phyloP scores from a whole-genome alignment of 2,329 filamentous ascomycete genomes.

The Calonectria pseudoturangicola region DNA sequence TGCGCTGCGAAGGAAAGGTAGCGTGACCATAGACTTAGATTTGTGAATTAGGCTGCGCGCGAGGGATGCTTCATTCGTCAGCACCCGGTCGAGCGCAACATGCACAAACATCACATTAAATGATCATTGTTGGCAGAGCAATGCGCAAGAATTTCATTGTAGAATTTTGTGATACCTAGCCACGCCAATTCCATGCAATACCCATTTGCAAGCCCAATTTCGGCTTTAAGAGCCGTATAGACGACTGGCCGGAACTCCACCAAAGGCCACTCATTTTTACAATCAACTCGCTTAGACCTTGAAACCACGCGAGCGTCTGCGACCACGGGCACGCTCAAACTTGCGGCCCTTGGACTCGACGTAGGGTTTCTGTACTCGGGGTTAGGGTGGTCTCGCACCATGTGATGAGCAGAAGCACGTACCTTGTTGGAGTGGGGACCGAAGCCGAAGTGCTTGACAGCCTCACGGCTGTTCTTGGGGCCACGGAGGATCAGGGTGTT shows the following conservation, averaged over 20 bases:
- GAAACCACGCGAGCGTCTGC: constrained; percentile 98
- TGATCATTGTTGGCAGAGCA: constrained; percentile 47
- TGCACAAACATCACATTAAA: background rate
- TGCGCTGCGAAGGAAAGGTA: constrained; percentile 79
- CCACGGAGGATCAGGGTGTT: constrained; percentile 98
- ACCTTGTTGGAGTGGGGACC: constrained; percentile 99
- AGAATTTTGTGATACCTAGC: constrained; percentile 67
- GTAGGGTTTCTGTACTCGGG: constrained; percentile 85
- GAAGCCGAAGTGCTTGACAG: constrained; percentile 99
- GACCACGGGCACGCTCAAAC: constrained; percentile 99
- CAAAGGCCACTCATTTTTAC: constrained; percentile 53
- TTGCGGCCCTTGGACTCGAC: constrained; percentile 99
- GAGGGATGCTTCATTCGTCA: background rate
- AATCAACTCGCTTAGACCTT: constrained; percentile 87
- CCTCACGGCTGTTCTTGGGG: constrained; percentile 98
- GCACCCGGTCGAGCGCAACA: background rate
- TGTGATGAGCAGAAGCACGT: constrained; percentile 55
- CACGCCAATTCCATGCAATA: constrained; percentile 68
- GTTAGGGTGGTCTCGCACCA: constrained; percentile 55
- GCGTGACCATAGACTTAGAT: constrained; percentile 55
- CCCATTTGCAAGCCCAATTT: constrained; percentile 58
- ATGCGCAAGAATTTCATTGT: constrained; percentile 57
- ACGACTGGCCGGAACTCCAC: constrained; percentile 54
- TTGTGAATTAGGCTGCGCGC: background rate
- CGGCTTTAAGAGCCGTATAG: constrained; percentile 56